Base-by-base conservation (phyloP, 2,329 filamentous ascomycete genomes). In the Trichoderma sp. region DNA sequence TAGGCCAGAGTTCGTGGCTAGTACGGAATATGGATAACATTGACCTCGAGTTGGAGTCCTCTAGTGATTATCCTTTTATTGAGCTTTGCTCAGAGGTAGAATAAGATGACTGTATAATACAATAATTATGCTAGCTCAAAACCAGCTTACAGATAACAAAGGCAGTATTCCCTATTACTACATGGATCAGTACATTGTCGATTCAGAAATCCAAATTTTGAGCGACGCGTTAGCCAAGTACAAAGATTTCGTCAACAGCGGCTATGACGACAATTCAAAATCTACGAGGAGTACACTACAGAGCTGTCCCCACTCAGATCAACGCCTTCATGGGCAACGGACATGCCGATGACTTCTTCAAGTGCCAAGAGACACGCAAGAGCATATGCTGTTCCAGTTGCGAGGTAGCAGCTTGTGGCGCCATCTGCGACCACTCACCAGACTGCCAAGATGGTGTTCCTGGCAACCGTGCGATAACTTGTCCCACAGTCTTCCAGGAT, bases 251-350 rank as follows among this genome's bases (percentile, higher is more conserved):
- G 55, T 72, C 43, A 29, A 68, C 27, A 60, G 67, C 37, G 66
- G 66, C 68, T 72, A 71, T 49, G 70, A 72, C 59, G 47, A 70
- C 14, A 69, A 71, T 71, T 72, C 59, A 63, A 66, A 33, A 66
- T 63, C 33, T 72, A 70, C n/a, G 43, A 56, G 24, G 33, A 58
- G n/a, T 72, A 71, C 57, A 68, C 65, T 43, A 35, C 40, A 21
- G 66, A 68, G 19, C 71, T 68, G 60, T 71, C 6, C 66, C 69
- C 2, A 14, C 56, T 29, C 67, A 72, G 55, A 65, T 71, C 62
- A 62, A 72, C 33, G 40, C 57, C 31, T 68, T 71, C 53, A 68
- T 72, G 66, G 59, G 58, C 6, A 65, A 66, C 33, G 58, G 68
- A 55, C 55, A 70, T 57, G 69, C 57, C 11, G 66, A 49, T 40